phyloP scores from a whole-genome alignment of 371 early-diverging fungal genomes.

The Cokeromyces recurvatus region DNA sequence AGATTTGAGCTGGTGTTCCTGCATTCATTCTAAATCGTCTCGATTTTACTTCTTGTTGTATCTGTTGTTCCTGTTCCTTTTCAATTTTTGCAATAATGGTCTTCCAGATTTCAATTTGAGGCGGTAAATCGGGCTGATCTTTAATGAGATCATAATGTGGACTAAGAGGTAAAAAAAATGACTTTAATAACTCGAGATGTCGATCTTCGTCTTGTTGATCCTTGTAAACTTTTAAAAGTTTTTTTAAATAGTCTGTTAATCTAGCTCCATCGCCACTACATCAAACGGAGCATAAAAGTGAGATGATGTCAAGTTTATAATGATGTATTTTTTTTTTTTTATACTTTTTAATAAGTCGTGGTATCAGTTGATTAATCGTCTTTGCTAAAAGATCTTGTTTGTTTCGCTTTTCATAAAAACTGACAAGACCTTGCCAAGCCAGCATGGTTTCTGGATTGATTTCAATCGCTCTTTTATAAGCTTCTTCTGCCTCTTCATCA shows the following conservation, averaged over 20 bases:
- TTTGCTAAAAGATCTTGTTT: conserved; percentile 38
- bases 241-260: conserved; percentile 53
- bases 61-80: conserved; percentile 48
- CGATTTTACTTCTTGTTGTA: conserved; percentile 59
- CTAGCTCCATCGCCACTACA: conserved; percentile 53
- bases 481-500: conserved; percentile 58
- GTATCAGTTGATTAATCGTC: conserved; percentile 35
- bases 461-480: conserved; percentile 68
- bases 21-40: conserved; percentile 71
- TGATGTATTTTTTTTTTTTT: background rate
- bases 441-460: conserved; percentile 55
- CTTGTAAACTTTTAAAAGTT: conserved; percentile 49
- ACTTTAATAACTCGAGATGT: conserved; percentile 48
- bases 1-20: conserved; percentile 54
- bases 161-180: conserved; percentile 49
- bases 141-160: conserved; percentile 43
- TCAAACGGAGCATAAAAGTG: too few relatives aligned
- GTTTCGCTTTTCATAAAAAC: conserved; percentile 57
- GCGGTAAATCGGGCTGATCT: conserved; percentile 35
- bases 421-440: conserved; percentile 74
- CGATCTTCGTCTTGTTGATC: conserved; percentile 30
- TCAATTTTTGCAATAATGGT: conserved; percentile 55
- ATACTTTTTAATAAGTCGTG: conserved; percentile 26
- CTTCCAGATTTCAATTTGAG: conserved; percentile 50
- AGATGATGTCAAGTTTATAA: too few relatives aligned